These are phyloP conservation scores for Leccinum aurantiacum DNA, from an alignment of 768 basidiomycete genomes.

Conservation along the genomic window DNA sequence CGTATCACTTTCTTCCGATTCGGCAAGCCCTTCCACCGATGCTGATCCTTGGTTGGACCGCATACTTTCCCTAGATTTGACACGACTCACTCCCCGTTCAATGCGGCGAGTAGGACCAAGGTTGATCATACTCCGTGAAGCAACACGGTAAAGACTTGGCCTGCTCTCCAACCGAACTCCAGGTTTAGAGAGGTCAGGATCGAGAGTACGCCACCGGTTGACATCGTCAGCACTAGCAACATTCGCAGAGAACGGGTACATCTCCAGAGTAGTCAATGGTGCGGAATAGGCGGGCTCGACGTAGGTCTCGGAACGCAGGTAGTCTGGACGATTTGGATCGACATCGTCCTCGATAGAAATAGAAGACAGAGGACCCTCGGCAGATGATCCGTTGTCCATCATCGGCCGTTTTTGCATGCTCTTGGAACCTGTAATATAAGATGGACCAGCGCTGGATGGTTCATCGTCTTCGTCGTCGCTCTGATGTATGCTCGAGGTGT, in stretches of 20 bases:
- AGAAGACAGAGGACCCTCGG: conserved; percentile 6
- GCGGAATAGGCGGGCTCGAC: conserved; percentile 4
- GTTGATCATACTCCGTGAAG: conserved; percentile 66
- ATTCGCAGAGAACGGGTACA: conserved; percentile 21
- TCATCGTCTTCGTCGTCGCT: conserved; percentile 40
- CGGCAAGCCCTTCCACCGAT: conserved; percentile 12
- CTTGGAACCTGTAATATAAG: conserved; percentile 5
- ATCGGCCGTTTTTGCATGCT: conserved; percentile 14
- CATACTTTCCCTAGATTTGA: conserved; percentile 18
- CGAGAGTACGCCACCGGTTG: not conserved
- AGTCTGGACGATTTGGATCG: conserved; percentile 3
- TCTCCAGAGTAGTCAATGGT: conserved; percentile 8
- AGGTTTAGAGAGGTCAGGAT: conserved; percentile 7
- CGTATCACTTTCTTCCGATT: conserved; percentile 21
- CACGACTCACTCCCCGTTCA: conserved; percentile 24
- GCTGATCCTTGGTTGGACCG: conserved; percentile 13
- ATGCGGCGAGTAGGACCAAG: conserved; percentile 37
- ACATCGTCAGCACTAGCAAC: conserved; percentile 8
- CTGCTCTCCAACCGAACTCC: conserved; percentile 18
- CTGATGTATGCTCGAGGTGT: conserved; percentile 36
- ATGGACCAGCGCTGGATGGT: conserved; percentile 23
- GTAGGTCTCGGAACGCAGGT: conserved; percentile 9
- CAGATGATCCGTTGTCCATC: conserved; percentile 1
- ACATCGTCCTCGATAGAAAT: not conserved
- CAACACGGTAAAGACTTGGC: conserved; percentile 55